Percentiles rank a stretch among this genome's conserved stretches.
These are phyloP conservation scores for Friedmanniomyces simplex DNA, from an alignment of 495 filamentous ascomycete species.

Conservation along the genomic window DNA sequence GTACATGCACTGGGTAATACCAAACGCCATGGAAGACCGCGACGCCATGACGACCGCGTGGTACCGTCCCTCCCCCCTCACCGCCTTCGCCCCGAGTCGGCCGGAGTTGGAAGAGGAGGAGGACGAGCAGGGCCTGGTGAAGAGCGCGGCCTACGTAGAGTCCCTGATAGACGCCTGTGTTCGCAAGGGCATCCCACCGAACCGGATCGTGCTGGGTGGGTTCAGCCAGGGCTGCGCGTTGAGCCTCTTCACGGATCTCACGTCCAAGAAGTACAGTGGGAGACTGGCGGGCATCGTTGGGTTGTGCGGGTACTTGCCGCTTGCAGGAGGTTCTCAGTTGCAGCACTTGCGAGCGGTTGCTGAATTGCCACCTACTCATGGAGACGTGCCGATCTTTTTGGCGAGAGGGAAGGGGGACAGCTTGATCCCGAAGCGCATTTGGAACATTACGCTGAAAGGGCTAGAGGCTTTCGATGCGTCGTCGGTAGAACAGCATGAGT, in stretches of 20 bases:
- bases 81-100: slow-evolving; percentile 27
- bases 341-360: slow-evolving; percentile 20
- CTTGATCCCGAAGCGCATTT: slow-evolving; percentile 27
- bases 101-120: slow-evolving; percentile 29
- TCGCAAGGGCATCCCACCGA: slow-evolving; percentile 26
- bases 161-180: slow-evolving; percentile 32
- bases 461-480: slow-evolving; percentile 21
- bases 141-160: slow-evolving; percentile 32
- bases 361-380: slow-evolving; percentile 21
- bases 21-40: slow-evolving; percentile 34
- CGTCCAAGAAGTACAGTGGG: slow-evolving; percentile 26
- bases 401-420: slow-evolving; percentile 26
- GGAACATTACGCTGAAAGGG: slow-evolving; percentile 22
- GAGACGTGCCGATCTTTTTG: slow-evolving; percentile 27
- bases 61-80: slow-evolving; percentile 32
- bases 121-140: slow-evolving; percentile 30
- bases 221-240: slow-evolving; percentile 38
- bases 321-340: slow-evolving; percentile 18
- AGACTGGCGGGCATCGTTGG: slow-evolving; percentile 32
- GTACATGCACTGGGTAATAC: slow-evolving; percentile 35
- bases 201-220: slow-evolving; percentile 35
- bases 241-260: slow-evolving; percentile 29
- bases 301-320: slow-evolving; percentile 35
- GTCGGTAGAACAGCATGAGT: slow-evolving; percentile 25
- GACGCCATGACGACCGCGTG: slow-evolving; percentile 33